Base-by-base conservation (phyloP, 139 green algal species). In the Tetradesmus lagerheimii region DNA sequence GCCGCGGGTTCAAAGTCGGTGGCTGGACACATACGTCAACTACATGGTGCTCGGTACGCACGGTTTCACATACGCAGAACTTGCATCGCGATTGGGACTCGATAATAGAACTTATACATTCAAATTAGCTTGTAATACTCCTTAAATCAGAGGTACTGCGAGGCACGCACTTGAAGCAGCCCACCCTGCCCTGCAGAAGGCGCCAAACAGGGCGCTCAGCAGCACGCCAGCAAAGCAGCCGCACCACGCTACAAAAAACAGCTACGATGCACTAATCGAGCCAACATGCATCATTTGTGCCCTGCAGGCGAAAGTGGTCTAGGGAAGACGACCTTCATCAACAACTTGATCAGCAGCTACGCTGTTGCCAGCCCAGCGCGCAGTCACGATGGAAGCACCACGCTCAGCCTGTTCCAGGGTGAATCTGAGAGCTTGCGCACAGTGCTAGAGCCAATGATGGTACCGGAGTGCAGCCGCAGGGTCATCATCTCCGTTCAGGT, bases 31-130 rank as follows among this genome's bases (percentile, higher is more conserved):
- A 12, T 81, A 81, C n/a, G 75, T 84, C 35, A 84, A 84, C 78
- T 84, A 64, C 41, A 84, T 84, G 78, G 78, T 84, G 78, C 78
- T 84, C 27, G 78, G 78, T 84, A 71, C 57, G 57, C 57, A 71
- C 57, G 57, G 57, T 71, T 71, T 71, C 57, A 71, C 57, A 8
- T 71, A n/a, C 57, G 57, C 57, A 20, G 3, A 23, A 5, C 57
- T n/a, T 71, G 3, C 57, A n/a, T 18, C 20, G 23, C 50, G 11
- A 9, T 57, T 57, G n/a, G n/a, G n/a, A n/a, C n/a, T 57, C 11
- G 45, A 57, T 57, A 57, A 57, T 57, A 57, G 45, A 9, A 57
- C 45, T n/a, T n/a, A n/a, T n/a, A n/a, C n/a, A n/a, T n/a, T n/a
- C n/a, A n/a, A n/a, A n/a, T n/a, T n/a, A n/a, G n/a, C n/a, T n/a